Evolutionary conservation across 2,329 filamentous ascomycete species (phyloP), one percentile per base, ranked within the genome.

Genomic region (Aspergillus luchuensis): DNA sequence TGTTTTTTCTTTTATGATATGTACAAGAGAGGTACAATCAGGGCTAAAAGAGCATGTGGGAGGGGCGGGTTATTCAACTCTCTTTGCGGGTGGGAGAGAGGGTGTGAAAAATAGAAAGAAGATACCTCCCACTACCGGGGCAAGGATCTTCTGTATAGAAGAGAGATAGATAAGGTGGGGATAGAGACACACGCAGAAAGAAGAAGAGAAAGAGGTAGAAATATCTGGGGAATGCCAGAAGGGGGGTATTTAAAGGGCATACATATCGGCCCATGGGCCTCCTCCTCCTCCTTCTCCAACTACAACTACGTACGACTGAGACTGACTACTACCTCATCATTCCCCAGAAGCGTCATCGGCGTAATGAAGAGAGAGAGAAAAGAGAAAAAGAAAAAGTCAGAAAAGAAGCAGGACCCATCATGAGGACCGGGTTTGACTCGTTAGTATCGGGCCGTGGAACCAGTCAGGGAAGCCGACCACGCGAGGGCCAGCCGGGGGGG

Each of bases 381-480:
- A 5, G 2, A 1, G 10, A 19, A 21, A 17, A 19, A 5, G 41
- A 45, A 17, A 21, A 13, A 2, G n/a, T 23, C 11, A 17, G 7
- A 13, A 33, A 30, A 30, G 10, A 30, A 15, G 10, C 11, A 21
- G 19, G 19, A 38, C 30, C 33, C 33, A 21, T 53, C 19, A 39
- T 21, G 36, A 21, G 33, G 30, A 39, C 51, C 21, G 51, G 36
- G 33, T 39, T 33, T 10, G 39, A 33, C 51, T 36, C 36, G 30
- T 53, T 45, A 45, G 41, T 39, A 55, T 55, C 52, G 52, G 52
- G 52, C 52, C 39, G 53, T 56, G n/a, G 21, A 30, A 28, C 53
- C 39, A 47, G 53, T 47, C 53, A 45, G 8, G 39, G 53, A 56
- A 45, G 53, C 53, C 53, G 53, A 56, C 41, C 23, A 23, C 36